Evolutionary conservation across 805 yeast genomes (phyloP).

Genomic region (Candida caryicola): DNA sequence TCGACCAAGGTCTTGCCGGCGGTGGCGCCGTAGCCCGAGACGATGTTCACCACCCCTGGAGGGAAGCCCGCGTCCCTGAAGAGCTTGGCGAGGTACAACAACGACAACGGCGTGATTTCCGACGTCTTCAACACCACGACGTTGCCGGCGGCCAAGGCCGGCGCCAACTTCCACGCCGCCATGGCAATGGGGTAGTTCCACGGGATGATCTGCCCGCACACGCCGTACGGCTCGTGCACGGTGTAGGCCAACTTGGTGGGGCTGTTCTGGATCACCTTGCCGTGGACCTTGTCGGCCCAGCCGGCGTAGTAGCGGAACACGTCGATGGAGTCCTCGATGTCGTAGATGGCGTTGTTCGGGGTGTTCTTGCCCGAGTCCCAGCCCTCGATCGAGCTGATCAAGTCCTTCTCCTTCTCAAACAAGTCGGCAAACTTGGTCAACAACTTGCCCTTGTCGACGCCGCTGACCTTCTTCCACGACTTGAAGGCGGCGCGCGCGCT

Average conservation of each 20-base stretch:
- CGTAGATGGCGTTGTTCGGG: constrained; percentile 46
- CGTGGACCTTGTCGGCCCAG: constrained; percentile 58
- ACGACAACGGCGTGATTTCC: constrained; percentile 72
- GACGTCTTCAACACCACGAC: constrained; percentile 69
- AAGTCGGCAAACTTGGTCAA: constrained; percentile 38
- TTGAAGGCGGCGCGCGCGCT: constrained; percentile 39
- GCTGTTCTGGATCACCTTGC: constrained; percentile 42
- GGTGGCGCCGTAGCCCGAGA: constrained; percentile 65
- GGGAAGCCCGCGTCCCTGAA: constrained; percentile 71
- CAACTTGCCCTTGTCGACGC: constrained; percentile 38
- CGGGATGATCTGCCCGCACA: constrained; percentile 67
- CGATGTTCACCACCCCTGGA: constrained; percentile 69
- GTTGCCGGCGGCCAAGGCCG: constrained; percentile 81
- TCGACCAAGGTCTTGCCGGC: constrained; percentile 68
- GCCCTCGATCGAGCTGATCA: constrained; percentile 40
- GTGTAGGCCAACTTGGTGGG: constrained; percentile 62
- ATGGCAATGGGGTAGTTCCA: constrained; percentile 69
- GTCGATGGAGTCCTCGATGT: constrained; percentile 45
- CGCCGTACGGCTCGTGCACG: constrained; percentile 63
- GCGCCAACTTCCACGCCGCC: constrained; percentile 81
- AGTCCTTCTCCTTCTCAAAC: constrained; percentile 31
- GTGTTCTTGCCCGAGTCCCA: constrained; percentile 50
- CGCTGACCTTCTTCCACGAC: constrained; percentile 47
- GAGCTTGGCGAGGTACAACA: constrained; percentile 56
- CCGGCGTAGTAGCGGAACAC: constrained; percentile 57